Evolutionary conservation across 148 eudicot species (phyloP), one percentile per base, ranked within the genome.

Genomic region (Heliosperma pusillum): DNA sequence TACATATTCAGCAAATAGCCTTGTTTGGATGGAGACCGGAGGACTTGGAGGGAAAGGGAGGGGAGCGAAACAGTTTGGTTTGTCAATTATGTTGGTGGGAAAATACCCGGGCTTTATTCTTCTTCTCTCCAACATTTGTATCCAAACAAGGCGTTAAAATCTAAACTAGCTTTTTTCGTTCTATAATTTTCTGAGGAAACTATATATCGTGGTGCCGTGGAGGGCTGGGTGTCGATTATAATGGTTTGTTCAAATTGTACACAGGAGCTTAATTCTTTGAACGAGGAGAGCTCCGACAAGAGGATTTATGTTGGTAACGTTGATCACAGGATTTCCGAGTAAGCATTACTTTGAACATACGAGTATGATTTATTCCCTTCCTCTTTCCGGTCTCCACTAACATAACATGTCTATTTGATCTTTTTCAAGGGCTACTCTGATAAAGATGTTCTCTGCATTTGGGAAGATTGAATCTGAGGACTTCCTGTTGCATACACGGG

Each of bases 391-490:
- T 60, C 44, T 62, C 33, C 52, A 12, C 61, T 45, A 67, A 26
- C 70, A 24, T 75, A 53, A 70, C 72, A n/a, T 44, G 24, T 15
- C 22, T 50, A 50, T 44, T 44, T 68, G 33, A 3, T 74, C 53
- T 74, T 2, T 70, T 71, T 33, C 27, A 73, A 91, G 98, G 88
- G 97, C 95, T 60, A 77, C 91, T 33, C 80, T 93, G 52, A 85
- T 93, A 36, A 93, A 83, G 83, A 85, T 93, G 90, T 93, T 93
- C 82, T 87, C 97, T 74, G 93, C 97, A 71, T 93, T 73, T 75
- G 98, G 98, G 74, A 89, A 88, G 83, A 91, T 93, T n/a, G 83
- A 91, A 74, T 88, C 95, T 0, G 97, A 89, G 76, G 97, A 91
- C 84, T 91, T 88, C 75, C 79, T 93, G 74, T 87, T 91, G 93